These are phyloP conservation scores for Galeopsis tetrahit DNA, from an alignment of 257 asterid genomes.

Conservation along the genomic window DNA sequence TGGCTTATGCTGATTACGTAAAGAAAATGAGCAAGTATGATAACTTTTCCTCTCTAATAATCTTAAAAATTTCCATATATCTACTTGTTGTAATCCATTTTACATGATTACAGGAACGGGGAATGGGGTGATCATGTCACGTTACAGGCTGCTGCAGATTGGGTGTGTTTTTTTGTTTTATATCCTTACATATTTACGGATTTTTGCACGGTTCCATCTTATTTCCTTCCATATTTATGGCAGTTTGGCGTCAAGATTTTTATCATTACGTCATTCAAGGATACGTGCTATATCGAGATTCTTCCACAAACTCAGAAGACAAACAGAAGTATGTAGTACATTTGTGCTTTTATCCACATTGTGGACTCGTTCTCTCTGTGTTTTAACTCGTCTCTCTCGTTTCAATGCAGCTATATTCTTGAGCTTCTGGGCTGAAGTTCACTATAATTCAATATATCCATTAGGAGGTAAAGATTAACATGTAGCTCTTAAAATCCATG, in stretches of 20 bases:
- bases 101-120: constrained; percentile 59
- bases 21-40: constrained; percentile 76
- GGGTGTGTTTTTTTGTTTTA: constrained; percentile 44
- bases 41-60: constrained; percentile 12
- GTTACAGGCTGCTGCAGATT: constrained; percentile 93
- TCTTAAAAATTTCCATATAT: not conserved
- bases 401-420: constrained; percentile 70
- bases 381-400: not conserved
- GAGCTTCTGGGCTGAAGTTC: constrained; percentile 98
- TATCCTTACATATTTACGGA: not conserved
- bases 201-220: not conserved
- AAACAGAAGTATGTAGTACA: constrained; percentile 60
- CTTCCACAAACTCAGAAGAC: constrained; percentile 77
- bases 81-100: constrained; percentile 30
- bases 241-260: constrained; percentile 89
- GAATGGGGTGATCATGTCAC: constrained; percentile 99
- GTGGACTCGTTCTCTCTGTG: not conserved
- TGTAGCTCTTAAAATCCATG: not conserved
- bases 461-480: constrained; percentile 60
- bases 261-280: constrained; percentile 87
- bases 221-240: constrained; percentile 21
- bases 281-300: constrained; percentile 93
- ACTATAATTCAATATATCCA: constrained; percentile 85
- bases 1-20: constrained; percentile 74
- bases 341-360: not conserved